Evolutionary conservation across 2,329 filamentous ascomycete species (phyloP), one percentile per base, ranked within the genome.

Genomic region (Lecanicillium sp.): DNA sequence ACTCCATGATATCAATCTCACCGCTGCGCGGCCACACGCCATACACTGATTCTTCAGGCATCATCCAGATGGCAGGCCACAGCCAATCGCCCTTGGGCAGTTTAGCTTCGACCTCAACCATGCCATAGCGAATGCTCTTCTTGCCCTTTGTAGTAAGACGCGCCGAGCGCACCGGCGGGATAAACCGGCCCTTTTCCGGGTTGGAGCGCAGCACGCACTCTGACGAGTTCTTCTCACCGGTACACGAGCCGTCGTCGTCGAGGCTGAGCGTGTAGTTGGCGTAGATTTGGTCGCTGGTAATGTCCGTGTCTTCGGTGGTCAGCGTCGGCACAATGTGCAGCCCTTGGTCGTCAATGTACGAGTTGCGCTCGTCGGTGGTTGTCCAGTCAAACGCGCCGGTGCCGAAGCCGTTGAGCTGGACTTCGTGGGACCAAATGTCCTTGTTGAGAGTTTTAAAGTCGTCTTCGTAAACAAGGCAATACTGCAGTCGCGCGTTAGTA

Each of bases 341-440:
- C n/a, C 69, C 70, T 18, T 65, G 54, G 0, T 47, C 52, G 47
- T 72, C 66, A 27, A 65, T 57, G 49, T 66, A 75, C 12, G 64
- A 55, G 51, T 75, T 75, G 37, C 50, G 52, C 1, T 54, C 44
- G 44, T 71, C 68, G 4, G 52, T 57, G 5, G 71, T 75, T 1
- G 71, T 73, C 70, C 69, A 72, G 56, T 74, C 71, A 48, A 75
- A 75, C 27, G 64, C 59, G 13, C 67, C 67, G n/a, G 62, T 67
- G 35, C 68, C 64, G 45, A 60, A 68, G 9, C 59, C 67, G 38
- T 60, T 55, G n/a, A 65, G 48, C 51, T 60, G 52, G 13, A 71
- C 62, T 48, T 73, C 68, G 41, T 67, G 62, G 8, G 60, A 62
- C 71, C 71, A 75, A n/a, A 68, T 49, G 30, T 54, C 49, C 11